Evolutionary conservation across 169 alveolate genomes (phyloP).

Genomic region (Cryptosporidium meleagridis): DNA sequence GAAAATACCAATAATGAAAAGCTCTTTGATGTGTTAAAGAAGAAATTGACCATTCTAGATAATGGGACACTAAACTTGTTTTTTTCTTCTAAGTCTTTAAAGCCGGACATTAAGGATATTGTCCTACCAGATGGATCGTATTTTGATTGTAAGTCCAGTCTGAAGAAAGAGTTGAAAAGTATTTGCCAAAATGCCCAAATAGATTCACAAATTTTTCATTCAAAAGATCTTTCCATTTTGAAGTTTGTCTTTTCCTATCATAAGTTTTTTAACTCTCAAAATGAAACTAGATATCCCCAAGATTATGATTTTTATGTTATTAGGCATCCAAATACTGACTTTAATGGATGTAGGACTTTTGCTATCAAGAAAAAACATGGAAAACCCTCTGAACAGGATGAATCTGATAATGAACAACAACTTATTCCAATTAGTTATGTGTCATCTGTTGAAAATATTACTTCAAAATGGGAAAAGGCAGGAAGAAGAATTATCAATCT

Average conservation of each 20-base stretch:
- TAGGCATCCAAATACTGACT: constrained; percentile 57
- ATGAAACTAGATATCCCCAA: background rate
- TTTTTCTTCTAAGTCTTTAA: background rate
- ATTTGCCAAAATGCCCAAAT: constrained; percentile 16
- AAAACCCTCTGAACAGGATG: background rate
- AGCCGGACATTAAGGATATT: constrained; percentile 21
- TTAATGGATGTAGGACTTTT: constrained; percentile 52
- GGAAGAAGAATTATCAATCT: constrained; percentile 33
- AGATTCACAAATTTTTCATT: constrained; percentile 1
- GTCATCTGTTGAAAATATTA: constrained; percentile 41
- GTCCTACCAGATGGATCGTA: background rate
- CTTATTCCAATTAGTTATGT: constrained; percentile 49
- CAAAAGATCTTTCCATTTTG: constrained; percentile 13
- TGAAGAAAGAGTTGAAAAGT: constrained; percentile 50
- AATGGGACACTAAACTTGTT: constrained; percentile 42
- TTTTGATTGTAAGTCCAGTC: constrained; percentile 31
- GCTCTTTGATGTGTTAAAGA: constrained; percentile 22
- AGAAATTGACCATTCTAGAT: constrained; percentile 40
- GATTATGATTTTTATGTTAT: constrained; percentile 32
- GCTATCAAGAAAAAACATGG: constrained; percentile 4
- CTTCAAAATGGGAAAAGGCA: constrained; percentile 53
- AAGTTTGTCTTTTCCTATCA: constrained; percentile 36
- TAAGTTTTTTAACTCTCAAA: background rate
- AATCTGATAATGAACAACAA: background rate
- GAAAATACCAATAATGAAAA: background rate